These are phyloP conservation scores for Leishmania tarentolae DNA, from an alignment of 208 protist genomes.

Conservation along the genomic window DNA sequence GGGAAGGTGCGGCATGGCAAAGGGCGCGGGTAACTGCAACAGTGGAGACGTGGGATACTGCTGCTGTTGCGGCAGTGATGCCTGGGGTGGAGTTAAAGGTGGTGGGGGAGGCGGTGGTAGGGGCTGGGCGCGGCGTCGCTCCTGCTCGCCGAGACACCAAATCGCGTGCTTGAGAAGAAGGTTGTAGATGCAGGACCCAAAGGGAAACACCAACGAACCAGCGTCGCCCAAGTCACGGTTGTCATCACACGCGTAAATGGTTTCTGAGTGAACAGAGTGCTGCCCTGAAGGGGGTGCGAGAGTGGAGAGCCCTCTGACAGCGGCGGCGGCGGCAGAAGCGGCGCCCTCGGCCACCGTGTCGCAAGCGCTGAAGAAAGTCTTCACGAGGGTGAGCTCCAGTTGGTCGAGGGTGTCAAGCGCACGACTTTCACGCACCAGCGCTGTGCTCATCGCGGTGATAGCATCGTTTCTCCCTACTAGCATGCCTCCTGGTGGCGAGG, in stretches of 20 bases:
- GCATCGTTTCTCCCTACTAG: conserved; percentile 1
- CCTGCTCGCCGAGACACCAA: conserved; percentile 17
- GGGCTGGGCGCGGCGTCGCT: not conserved
- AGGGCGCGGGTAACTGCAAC: not conserved
- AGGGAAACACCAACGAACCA: conserved; percentile 5
- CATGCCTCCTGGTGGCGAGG: not conserved
- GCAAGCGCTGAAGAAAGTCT: conserved; percentile 34
- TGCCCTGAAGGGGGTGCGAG: not conserved
- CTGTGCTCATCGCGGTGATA: not conserved
- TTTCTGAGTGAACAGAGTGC: not conserved
- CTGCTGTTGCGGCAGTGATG: not conserved
- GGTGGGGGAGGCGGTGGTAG: not conserved
- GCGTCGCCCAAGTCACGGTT: not conserved
- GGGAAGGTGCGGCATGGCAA: not conserved
- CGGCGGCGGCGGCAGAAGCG: not conserved
- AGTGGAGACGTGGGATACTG: not conserved
- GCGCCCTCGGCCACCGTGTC: not conserved
- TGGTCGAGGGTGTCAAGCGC: conserved; percentile 37
- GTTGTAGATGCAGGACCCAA: conserved; percentile 30
- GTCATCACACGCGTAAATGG: not conserved
- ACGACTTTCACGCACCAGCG: conserved; percentile 9
- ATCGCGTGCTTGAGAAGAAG: conserved; percentile 35
- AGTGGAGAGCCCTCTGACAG: not conserved
- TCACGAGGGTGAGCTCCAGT: conserved; percentile 39
- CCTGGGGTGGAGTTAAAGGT: not conserved